Evolutionary conservation across 345 rosid species (phyloP), one percentile per base, ranked within the genome.

Genomic region (Turnera subulata): DNA sequence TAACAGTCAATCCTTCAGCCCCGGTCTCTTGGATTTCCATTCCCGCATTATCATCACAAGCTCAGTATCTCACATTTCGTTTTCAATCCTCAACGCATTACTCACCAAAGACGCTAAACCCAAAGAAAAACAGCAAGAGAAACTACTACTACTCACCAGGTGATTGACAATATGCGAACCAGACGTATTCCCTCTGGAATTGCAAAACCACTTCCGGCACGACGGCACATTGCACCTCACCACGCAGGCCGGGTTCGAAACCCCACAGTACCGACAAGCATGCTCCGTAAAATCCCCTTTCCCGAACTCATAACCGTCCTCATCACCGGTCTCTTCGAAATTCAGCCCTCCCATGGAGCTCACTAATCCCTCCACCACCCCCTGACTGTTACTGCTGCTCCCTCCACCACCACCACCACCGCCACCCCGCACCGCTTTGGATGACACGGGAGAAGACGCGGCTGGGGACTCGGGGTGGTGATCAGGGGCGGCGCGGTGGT

Each of bases 111-210:
- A 46, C 35, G 8, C 35, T 29, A 29, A 29, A 29, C 35, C 35
- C 35, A 3, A 49, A 10, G 11, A 33, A 43, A 14, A 12, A 43
- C 55, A 21, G 16, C 11, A 15, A 33, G 46, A 25, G 15, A 51
- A 23, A 58, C 15, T 13, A 33, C n/a, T n/a, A n/a, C n/a, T 50
- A 84, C 97, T 83, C 58, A 84, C 99, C 81, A 94, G 75, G 63
- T 94, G 99, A 77, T 94, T 94, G 53, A 94, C 99, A 14, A 94
- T 94, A 76, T 94, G 99, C 49, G 99, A 94, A 32, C 99, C 99
- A 0, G 97, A 94, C 23, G 99, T 94, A 65, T 94, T 94, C 52
- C 99, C 99, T 60, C 99, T 81, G 6, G 99, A 94, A 76, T 94
- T 94, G 63, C 99, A 94, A 64, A 94, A 94, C 99, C 99, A 94